Percentiles rank a stretch among this genome's conserved stretches.
These are phyloP conservation scores for Emergomyces pasteurianus DNA, from an alignment of 2,329 filamentous ascomycete species.

Conservation along the genomic window DNA sequence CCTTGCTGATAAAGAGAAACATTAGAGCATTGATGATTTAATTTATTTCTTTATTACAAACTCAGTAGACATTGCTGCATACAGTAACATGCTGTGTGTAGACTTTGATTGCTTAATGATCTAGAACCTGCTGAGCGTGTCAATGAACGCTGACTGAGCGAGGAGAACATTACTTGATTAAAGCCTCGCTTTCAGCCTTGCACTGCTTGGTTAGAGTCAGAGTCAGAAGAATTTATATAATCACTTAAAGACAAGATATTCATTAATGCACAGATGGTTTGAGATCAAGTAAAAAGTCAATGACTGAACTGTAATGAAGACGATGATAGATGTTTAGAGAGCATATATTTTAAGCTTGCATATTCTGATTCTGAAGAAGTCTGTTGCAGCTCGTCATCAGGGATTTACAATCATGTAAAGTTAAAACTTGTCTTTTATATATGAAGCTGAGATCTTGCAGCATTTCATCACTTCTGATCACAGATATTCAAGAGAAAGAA, in stretches of 20 bases:
- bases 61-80: no score
- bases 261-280: conserved; percentile 10
- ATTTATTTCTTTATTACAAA: no score
- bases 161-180: conserved; percentile 17
- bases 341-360: no score
- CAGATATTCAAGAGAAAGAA: conserved; percentile 11
- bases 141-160: conserved; percentile 5
- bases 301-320: conserved; percentile 11
- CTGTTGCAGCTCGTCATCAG: no score
- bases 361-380: no score
- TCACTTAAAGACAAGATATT: background rate
- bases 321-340: conserved; percentile 12
- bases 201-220: conserved; percentile 10
- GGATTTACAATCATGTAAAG: no score
- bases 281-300: conserved; percentile 12
- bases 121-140: background rate
- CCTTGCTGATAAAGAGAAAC: no score
- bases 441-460: conserved; percentile 8
- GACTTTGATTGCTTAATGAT: conserved; percentile 11
- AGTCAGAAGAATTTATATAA: conserved; percentile 6
- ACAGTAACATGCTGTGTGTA: conserved; percentile 16
- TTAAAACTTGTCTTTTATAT: no score
- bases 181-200: conserved; percentile 13
- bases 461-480: conserved; percentile 15
- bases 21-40: no score